Base-by-base conservation (phyloP, 2,329 filamentous ascomycete species). In the Colletotrichum sp. region DNA sequence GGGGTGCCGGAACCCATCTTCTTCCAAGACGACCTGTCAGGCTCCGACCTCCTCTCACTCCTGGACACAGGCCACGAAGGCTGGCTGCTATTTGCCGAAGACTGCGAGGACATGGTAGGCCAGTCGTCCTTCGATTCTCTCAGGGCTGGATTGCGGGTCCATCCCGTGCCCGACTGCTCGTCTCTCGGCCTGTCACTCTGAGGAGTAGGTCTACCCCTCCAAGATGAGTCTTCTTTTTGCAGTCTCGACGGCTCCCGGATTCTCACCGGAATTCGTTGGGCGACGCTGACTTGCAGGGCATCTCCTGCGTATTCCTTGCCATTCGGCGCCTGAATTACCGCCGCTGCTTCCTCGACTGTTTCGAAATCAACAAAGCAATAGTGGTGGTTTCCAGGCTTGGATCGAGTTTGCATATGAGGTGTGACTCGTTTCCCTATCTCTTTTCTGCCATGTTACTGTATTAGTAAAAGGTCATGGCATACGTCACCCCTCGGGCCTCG, bases 311-410 rank as follows among this genome's bases (percentile, higher is more conserved):
- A 78, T 2, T 78, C 60, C 32, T 77, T 79, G 3, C 85, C 84
- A 68, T 87, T 79, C 15, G 91, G 75, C 3, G 83, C 83, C 9
- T 85, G 79, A 73, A 90, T 85, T 26, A 91, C 92, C 12, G 83
- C 82, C 38, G 87, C 82, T 1, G 90, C 91, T 76, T 93, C 89
- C 68, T 91, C 88, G 1, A 84, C 80, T 8, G 87, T 90, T 64
- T 84, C 85, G 71, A 94, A 88, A 79, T 94, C 91, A n/a, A 94
- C 90, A 75, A 93, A 94, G 78, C 91, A 91, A 82, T 91, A 93
- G 83, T 93, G 89, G 79, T 91, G 88, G 77, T 91, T 88, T 34
- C 90, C 91, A 0, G 87, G 84, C 55, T 86, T 85, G n/a, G 85
- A 82, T 30, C 84, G 85, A 73, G 87, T 93, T 79, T 83, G 91